Percentiles rank a stretch among this genome's conserved stretches.
These are phyloP conservation scores for Metschnikowia baotianmanensis DNA, from an alignment of 805 yeast species.

Conservation along the genomic window DNA sequence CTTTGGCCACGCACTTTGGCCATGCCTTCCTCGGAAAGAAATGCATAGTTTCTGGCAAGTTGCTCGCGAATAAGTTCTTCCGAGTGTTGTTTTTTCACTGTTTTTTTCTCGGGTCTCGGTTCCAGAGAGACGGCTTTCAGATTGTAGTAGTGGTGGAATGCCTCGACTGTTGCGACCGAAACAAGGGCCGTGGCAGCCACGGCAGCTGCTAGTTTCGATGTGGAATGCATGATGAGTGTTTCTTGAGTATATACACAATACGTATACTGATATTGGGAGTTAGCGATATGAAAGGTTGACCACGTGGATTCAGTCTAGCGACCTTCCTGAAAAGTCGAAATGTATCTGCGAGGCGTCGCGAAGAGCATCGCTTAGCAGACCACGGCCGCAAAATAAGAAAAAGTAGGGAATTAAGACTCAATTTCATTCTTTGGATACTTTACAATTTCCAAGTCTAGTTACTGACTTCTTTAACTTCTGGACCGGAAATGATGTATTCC, in stretches of 20 bases:
- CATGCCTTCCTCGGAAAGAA: conserved; percentile 85
- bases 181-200: conserved; percentile 15
- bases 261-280: neutral
- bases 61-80: conserved; percentile 86
- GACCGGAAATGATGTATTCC: no score
- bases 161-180: conserved; percentile 14
- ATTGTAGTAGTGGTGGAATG: conserved; percentile 9
- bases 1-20: conserved; percentile 63
- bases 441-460: no score
- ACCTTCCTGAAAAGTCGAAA: no score
- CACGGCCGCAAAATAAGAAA: no score
- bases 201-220: conserved; percentile 4
- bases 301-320: no score
- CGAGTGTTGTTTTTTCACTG: conserved; percentile 23
- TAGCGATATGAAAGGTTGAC: neutral
- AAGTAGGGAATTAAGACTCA: no score
- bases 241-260: no score
- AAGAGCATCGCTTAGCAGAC: conserved; percentile 3
- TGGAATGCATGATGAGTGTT: neutral
- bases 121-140: neutral
- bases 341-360: neutral
- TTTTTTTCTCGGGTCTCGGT: neutral
- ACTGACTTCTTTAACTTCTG: no score
- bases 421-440: no score
- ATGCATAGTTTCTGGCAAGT: conserved; percentile 89